phyloP scores from a whole-genome alignment of 768 basidiomycete genomes.

The Termitomyces sp. region DNA sequence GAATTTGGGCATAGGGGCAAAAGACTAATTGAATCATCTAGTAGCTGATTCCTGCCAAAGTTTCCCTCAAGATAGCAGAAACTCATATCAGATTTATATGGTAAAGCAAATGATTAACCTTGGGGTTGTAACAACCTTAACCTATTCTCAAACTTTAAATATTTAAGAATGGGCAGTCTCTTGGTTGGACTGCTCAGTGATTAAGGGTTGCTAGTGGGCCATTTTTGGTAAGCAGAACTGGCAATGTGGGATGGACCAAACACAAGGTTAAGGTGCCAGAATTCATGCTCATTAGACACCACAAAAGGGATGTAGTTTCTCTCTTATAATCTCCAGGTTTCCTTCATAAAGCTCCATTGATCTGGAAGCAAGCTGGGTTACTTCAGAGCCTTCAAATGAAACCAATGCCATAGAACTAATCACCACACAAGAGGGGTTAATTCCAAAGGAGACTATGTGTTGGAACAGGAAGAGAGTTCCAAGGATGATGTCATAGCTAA shows the following conservation, averaged over 20 bases:
- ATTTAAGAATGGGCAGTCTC: constrained; percentile 70
- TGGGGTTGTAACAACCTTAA: neutral
- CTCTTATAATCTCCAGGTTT: neutral
- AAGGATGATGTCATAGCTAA: too few species aligned
- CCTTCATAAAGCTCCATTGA: too few species aligned
- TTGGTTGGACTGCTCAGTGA: constrained; percentile 78
- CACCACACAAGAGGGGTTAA: too few species aligned
- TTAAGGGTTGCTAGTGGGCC: constrained; percentile 61
- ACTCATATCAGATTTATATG: neutral
- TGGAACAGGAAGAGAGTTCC: too few species aligned
- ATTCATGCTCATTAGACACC: constrained; percentile 83
- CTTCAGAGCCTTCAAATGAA: too few species aligned
- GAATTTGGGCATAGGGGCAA: constrained; percentile 94
- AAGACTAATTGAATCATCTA: constrained; percentile 81
- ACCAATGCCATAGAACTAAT: too few species aligned
- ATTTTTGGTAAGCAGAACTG: constrained; percentile 1
- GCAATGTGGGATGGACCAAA: constrained; percentile 21
- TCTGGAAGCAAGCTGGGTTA: too few species aligned
- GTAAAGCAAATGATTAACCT: neutral
- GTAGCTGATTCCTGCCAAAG: constrained; percentile 80
- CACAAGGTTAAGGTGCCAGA: constrained; percentile 78
- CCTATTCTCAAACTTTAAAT: constrained; percentile 55
- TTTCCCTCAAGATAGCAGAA: constrained; percentile 56
- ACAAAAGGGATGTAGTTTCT: constrained; percentile 44
- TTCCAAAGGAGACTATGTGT: too few species aligned